Evolutionary conservation across 2,329 filamentous ascomycete species (phyloP), one percentile per base, ranked within the genome.

Genomic region (Penicillium griseofulvum): DNA sequence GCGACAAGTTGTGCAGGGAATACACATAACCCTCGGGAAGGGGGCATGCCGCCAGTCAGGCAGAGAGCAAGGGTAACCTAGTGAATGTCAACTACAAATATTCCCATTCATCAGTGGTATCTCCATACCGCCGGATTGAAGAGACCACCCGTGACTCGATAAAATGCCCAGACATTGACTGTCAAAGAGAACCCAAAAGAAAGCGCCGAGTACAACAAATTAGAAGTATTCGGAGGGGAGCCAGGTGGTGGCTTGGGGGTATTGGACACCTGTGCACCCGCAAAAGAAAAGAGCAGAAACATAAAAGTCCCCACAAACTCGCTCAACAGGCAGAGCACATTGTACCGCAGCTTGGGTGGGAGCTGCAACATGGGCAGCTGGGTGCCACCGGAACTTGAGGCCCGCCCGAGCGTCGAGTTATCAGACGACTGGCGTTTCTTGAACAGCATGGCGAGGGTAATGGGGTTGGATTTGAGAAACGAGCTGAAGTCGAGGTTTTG

Each of bases 61-160:
- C 80, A 77, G 19, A 88, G 78, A 1, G 80, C 83, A 0, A 88
- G 69, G 0, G 85, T 85, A n/a, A 81, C 76, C 76, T 78, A 37
- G 7, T 28, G 0, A 29, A 24, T 33, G 36, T 59, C 19, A 62
- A 55, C 26, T 11, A 55, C 14, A 19, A n/a, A 37, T 17, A 19
- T 1, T 31, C 2, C 11, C 14, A 17, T 19, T 7, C 6, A 10
- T 31, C 5, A 7, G 14, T 22, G 14, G 9, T 14, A 28, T 16
- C 22, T 34, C 56, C 72, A 46, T 72, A 79, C 77, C 39, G 71
- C 74, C 2, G 80, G 80, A 54, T 81, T 82, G 63, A 82, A 82
- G 16, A 81, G 65, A 3, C 78, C 79, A 24, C 80, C 80, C 3
- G 76, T 79, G 29, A 82, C 74, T 16, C 80, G 74, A 61, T 78